Base-by-base conservation (phyloP, 345 rosid genomes). In the Gossypium sturtianum region DNA sequence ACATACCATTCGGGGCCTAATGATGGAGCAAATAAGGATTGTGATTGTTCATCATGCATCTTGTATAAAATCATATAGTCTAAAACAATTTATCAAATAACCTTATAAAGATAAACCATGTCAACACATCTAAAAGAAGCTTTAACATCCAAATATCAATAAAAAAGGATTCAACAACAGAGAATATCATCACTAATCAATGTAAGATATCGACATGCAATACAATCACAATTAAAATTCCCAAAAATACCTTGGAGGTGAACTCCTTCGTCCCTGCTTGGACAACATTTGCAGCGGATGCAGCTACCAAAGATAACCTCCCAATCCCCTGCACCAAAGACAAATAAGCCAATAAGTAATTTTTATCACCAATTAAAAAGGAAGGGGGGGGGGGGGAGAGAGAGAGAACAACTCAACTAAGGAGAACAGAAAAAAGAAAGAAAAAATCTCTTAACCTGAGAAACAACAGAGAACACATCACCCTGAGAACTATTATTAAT, bases 221-320 rank as follows among this genome's bases (percentile, higher is more conserved):
- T 45, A 47, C n/a, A 61, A 45, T 27, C 29, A 56, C 25, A 52
- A 61, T 29, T 23, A 13, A 61, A 27, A 61, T 61, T 61, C 25
- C 73, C n/a, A 22, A 70, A 76, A 71, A 62, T 84, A 94, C 98
- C 95, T 92, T 91, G n/a, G 92, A 79, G 63, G 88, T 77, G 59
- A 94, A 29, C 70, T 94, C 98, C 80, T 83, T 92, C 11, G 97
- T 92, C 48, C 98, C 88, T 5, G 88, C 88, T 51, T 88, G 97
- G 82, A 94, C 97, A 78, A 83, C 98, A 87, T 69, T 91, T 0
- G 98, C 98, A 61, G 98, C 97, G 19, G 98, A 89, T 4, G 89
- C 84, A 2, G 99, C 98, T 41, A 88, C 99, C 74, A 91, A 23
- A 74, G 99, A 95, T 69, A 95, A 82, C 83, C 79, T 89, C 66